These are phyloP conservation scores for Biscutella laevigata DNA, from an alignment of 441 rosid genomes.

Conservation along the genomic window DNA sequence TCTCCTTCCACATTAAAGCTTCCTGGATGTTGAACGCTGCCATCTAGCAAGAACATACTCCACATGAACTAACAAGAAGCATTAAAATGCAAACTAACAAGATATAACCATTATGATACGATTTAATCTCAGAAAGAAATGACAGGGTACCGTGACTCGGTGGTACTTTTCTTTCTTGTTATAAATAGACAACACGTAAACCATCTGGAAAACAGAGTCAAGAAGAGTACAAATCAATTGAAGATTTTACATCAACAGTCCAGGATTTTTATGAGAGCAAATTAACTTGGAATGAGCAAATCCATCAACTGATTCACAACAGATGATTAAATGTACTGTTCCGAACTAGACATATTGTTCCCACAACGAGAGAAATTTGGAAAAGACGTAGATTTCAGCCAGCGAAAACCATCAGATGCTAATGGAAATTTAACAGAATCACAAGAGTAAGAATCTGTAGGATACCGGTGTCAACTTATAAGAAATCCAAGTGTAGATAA, in stretches of 20 bases:
- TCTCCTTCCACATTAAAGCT: conserved; percentile 89
- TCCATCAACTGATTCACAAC: background rate
- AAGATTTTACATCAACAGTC: background rate
- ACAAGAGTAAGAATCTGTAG: background rate
- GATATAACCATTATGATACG: background rate
- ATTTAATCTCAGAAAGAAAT: conserved; percentile 2
- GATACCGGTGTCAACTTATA: background rate
- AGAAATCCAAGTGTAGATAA: background rate
- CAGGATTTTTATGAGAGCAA: background rate
- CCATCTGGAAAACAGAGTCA: conserved; percentile 59
- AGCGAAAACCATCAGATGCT: background rate
- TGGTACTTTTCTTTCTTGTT: conserved; percentile 91
- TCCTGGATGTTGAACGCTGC: conserved; percentile 99
- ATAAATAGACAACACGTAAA: conserved; percentile 83
- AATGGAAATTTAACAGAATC: background rate
- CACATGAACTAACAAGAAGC: conserved; percentile 23
- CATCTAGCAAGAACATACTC: conserved; percentile 56
- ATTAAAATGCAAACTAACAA: conserved; percentile 3
- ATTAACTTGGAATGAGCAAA: background rate
- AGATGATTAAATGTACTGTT: background rate
- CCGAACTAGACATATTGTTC: background rate
- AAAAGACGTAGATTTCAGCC: background rate
- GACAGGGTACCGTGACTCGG: conserved; percentile 62
- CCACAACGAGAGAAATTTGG: background rate
- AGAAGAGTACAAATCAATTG: background rate